phyloP scores from a whole-genome alignment of 257 asterid genomes.

The Solanum tarijense region DNA sequence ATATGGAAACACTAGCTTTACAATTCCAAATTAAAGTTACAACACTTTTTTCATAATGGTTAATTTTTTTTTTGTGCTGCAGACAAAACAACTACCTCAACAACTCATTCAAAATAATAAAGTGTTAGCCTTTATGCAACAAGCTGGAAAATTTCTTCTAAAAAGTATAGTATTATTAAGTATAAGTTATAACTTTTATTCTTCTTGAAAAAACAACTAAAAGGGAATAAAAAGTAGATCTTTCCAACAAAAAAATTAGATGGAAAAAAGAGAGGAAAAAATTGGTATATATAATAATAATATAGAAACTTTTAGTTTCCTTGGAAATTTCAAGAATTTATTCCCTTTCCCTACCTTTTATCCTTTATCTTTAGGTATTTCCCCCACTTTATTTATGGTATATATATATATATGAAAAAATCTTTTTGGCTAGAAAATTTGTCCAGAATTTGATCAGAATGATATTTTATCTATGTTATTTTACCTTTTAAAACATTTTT shows the following conservation, averaged over 20 bases:
- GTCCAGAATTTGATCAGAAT: rapidly evolving
- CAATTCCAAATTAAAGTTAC: neutral
- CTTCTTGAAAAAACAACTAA: neutral
- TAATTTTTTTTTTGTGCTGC: neutral
- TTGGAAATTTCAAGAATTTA: neutral
- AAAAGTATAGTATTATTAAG: neutral
- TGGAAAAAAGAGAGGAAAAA: neutral
- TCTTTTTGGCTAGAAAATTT: no score
- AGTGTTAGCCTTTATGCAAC: neutral
- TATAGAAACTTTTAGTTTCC: neutral
- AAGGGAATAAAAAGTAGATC: neutral
- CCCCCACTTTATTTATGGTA: neutral
- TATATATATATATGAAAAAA: rapidly evolving
- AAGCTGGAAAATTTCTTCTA: neutral
- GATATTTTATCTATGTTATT: no score
- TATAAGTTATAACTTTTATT: neutral
- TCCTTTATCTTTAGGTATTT: neutral
- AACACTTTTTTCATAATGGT: neutral
- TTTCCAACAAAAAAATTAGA: neutral
- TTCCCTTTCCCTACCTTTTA: neutral
- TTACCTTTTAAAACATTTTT: no score
- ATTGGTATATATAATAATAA: neutral
- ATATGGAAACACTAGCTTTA: neutral
- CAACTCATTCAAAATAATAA: neutral
- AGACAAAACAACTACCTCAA: neutral